Evolutionary conservation across 2,329 filamentous ascomycete genomes (phyloP).

Genomic region (Aspergillus phoenicis): DNA sequence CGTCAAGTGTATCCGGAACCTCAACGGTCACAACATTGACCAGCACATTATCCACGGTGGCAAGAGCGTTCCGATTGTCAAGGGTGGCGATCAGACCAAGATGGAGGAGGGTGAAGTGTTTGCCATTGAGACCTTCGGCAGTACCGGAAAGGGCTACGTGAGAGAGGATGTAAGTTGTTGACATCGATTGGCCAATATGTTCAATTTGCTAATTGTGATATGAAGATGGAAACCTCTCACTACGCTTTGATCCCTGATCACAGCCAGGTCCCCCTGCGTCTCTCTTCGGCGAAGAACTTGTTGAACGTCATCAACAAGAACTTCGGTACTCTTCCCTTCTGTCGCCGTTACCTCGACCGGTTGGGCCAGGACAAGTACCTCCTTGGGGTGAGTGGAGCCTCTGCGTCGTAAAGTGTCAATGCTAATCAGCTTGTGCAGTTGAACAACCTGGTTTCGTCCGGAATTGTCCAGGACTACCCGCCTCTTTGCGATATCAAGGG

Average conservation of each 20-base stretch:
- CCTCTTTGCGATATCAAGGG: slow-evolving; percentile 90
- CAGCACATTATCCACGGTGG: slow-evolving; percentile 87
- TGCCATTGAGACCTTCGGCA: slow-evolving; percentile 94
- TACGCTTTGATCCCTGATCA: slow-evolving; percentile 77
- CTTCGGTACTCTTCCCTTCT: slow-evolving; percentile 90
- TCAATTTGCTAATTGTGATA: slow-evolving; percentile 10
- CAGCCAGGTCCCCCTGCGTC: slow-evolving; percentile 72
- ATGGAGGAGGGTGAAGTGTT: slow-evolving; percentile 98
- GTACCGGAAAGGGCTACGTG: slow-evolving; percentile 86
- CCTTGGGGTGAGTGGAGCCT: slow-evolving; percentile 66
- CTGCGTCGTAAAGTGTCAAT: neutral
- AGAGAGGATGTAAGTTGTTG: slow-evolving; percentile 71
- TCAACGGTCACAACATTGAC: slow-evolving; percentile 87
- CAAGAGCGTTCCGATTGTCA: slow-evolving; percentile 93
- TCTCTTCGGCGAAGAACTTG: slow-evolving; percentile 81
- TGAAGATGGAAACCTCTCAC: slow-evolving; percentile 76
- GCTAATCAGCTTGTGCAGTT: slow-evolving; percentile 54
- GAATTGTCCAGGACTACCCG: slow-evolving; percentile 88
- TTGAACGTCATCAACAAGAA: slow-evolving; percentile 93
- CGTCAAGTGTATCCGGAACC: slow-evolving; percentile 81
- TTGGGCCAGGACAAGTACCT: slow-evolving; percentile 95
- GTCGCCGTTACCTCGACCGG: slow-evolving; percentile 85
- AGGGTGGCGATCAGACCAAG: slow-evolving; percentile 83
- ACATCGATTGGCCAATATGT: neutral
- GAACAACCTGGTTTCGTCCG: slow-evolving; percentile 79